Base-by-base conservation (phyloP, 805 yeast genomes). In the Kuraishia capsulata region DNA sequence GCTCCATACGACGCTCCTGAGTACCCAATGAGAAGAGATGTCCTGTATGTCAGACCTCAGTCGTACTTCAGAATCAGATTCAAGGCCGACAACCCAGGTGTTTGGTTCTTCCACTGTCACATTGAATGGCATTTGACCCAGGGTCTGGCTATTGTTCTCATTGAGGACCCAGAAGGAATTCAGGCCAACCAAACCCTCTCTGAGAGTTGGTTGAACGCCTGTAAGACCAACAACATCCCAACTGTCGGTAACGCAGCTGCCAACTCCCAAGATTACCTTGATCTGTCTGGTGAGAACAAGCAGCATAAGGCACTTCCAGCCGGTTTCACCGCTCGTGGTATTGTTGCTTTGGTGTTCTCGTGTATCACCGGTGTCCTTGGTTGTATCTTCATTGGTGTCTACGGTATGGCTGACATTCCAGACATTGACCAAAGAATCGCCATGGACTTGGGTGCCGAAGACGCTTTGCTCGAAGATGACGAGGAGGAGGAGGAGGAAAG, bases 241-340 rank as follows among this genome's bases (percentile, higher is more conserved):
- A 52, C 51, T 42, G 60, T 56, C 36, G 96, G 96, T 58, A 92
- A 92, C 56, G 97, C 97, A 44, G 98, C 97, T 40, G 95, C 74
- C 44, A 84, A 86, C 65, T 47, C 73, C 32, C 67, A 55, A 3
- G 66, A 82, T 56, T 76, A 65, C 64, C 54, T 76, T 41, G 80
- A 90, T 58, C 69, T 92, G 49, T 59, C 69, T 9, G 94, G 94
- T 44, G 77, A 86, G 65, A 80, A 81, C 56, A 67, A 71, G 30
- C 97, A 89, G 65, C 65, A 47, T 25, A 65, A 67, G 46, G 49
- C 62, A 31, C 72, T 92, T 52, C 97, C 97, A 34, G 56, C 69
- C 33, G 97, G 97, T 16, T 92, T 92, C 75, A 90, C 97, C 37
- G 85, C 95, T 41, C 79, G 82, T 56, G 98, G 98, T 68, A 80